Percentiles rank a stretch among this genome's conserved stretches.
phyloP scores from a whole-genome alignment of 345 rosid species.

The Brassica carinata region DNA sequence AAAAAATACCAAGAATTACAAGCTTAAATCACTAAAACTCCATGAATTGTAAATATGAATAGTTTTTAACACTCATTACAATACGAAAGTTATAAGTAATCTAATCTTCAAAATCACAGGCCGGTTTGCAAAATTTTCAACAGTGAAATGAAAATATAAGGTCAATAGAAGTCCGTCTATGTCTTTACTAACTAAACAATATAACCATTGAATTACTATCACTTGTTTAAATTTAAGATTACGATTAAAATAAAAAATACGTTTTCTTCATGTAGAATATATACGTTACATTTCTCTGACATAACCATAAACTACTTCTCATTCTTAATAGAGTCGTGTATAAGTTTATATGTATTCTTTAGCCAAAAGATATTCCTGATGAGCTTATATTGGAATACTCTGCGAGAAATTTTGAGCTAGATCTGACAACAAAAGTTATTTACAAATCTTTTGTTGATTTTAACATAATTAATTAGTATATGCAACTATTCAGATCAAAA shows the following conservation, averaged over 20 bases:
- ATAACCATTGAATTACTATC: neutral
- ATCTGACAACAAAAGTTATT: neutral
- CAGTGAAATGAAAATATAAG: neutral
- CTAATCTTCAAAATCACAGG: neutral
- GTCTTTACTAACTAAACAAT: neutral
- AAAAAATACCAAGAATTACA: neutral
- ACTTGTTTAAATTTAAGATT: neutral
- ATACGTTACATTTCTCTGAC: neutral
- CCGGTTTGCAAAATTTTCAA: neutral
- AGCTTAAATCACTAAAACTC: neutral
- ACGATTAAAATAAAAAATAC: neutral
- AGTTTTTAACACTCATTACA: neutral
- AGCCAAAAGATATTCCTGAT: neutral
- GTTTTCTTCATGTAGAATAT: neutral
- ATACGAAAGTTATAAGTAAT: neutral
- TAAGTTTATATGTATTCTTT: neutral
- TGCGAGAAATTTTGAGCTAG: conserved; percentile 1
- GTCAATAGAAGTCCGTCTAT: neutral
- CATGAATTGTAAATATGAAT: neutral
- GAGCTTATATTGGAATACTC: neutral
- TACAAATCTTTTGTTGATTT: neutral
- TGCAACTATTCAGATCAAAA: neutral
- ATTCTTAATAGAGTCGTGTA: neutral
- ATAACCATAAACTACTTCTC: neutral
- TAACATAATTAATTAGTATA: neutral